Evolutionary conservation across 2,329 filamentous ascomycete genomes (phyloP), one percentile per base, ranked within the genome.

Genomic region (Alternaria gaisen): DNA sequence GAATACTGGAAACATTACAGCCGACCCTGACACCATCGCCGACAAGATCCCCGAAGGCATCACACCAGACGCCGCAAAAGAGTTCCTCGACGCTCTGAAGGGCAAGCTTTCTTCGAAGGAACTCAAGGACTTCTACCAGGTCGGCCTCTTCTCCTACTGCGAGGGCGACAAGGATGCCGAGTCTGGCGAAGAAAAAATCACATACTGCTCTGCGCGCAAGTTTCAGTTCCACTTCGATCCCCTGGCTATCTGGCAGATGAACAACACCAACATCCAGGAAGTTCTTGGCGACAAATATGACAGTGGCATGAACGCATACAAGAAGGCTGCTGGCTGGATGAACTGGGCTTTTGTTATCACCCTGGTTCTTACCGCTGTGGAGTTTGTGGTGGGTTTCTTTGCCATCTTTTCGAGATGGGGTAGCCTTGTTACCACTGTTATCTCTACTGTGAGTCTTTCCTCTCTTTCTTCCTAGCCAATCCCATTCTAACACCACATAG

Each of bases 101-200:
- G 70, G 75, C 52, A 73, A 76, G 42, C 71, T 78, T 36, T 68
- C 74, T 5, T 69, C 77, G 43, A 72, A 72, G 54, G 66, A 86
- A 56, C 85, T 97, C 60, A 87, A 85, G 72, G 88, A 94, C 75
- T 84, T 88, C 73, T 98, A 97, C 86, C 86, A 91, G 63, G 84
- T 98, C 75, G 88, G 87, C 74, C 85, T 98, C 38, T 97, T 92
- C 91, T 91, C 91, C 76, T 97, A 93, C 86, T 98, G 95, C 86
- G 82, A 83, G 58, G 88, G 86, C 54, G 80, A 84, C 52, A 85
- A 85, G 67, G 83, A 83, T 70, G 83, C 85, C 64, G 83, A 84
- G 65, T 60, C 61, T 3, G 82, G 76, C 50, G 73, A 76, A 58
- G 84, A 83, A 67, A 78, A 79, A 16, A 79, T 85, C 67, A 80